Evolutionary conservation across 768 basidiomycete genomes (phyloP), one percentile per base, ranked within the genome.

Genomic region (Guyanaporus albipodus): DNA sequence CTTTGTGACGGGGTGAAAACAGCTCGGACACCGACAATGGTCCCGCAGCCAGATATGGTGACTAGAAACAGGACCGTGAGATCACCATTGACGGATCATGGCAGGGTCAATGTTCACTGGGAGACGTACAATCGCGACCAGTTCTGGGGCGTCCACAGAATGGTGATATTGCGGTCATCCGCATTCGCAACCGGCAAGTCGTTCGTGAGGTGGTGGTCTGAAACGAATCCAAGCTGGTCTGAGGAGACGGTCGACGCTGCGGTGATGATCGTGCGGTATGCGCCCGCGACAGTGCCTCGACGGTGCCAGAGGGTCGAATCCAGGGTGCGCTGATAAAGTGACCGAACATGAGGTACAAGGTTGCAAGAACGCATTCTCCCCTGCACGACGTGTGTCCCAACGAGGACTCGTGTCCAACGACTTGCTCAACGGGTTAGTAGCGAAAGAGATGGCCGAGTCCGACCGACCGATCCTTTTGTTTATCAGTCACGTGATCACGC

Each of bases 1-100:
- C 60, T 91, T 94, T 15, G 94, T 97, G 49, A 82, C 62, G 0
- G 84, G 71, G 65, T 97, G 94, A 60, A 89, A 94, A 65, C 92
- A 95, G 40, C 79, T 70, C 6, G 85, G 70, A 63, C 92, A 96
- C 27, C 92, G 77, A 62, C 95, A 98, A 55, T 97, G 94, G 60
- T 97, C 95, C 35, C 91, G 74, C 19, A 97, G 70, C 87, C 91
- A 96, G 32, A 91, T 78, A 58, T 92, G 82, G 62, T 95, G 91
- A 61, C 94, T 97, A 54, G 22, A 53, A 35, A 21, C n/a, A 6
- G 17, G n/a, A 32, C 4, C 9, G 18, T 22, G 37, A 36, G 26
- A 29, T 29, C 28, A 14, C 39, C 37, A 36, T 44, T 27, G 43
- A 35, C 28, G 15, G 26, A 36, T 48, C 42, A 24, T 14, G 19